Conservation (phyloP, 306 rosid genomes). For the Quercus berberidifolia region DNA sequence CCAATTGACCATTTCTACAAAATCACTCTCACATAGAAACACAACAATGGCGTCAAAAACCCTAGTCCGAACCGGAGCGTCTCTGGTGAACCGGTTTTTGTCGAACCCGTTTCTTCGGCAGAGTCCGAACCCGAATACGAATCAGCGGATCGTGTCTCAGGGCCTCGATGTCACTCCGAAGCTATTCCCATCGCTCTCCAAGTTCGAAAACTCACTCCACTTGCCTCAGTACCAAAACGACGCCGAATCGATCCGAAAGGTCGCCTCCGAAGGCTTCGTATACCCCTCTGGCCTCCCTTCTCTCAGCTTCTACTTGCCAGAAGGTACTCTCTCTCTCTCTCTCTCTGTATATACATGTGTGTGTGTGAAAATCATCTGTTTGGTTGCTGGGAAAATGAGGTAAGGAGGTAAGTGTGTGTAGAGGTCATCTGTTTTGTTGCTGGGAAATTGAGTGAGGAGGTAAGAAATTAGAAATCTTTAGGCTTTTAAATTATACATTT, state of each 20-base stretch:
- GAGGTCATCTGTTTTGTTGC: too few species aligned
- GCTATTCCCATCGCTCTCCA: slow-evolving; percentile 58
- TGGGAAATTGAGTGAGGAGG: too few species aligned
- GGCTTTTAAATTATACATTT: too few species aligned
- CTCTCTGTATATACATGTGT: too few species aligned
- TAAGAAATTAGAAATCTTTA: too few species aligned
- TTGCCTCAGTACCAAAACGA: slow-evolving; percentile 51
- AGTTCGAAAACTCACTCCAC: slow-evolving; percentile 30
- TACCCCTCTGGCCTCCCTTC: slow-evolving; percentile 80
- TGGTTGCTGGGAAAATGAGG: too few species aligned
- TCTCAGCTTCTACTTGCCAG: slow-evolving; percentile 75
- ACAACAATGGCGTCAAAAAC: slow-evolving; percentile 73
- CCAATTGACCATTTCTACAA: not conserved
- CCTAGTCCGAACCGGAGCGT: slow-evolving; percentile 57
- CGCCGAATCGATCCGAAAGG: slow-evolving; percentile 32
- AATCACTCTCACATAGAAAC: not conserved
- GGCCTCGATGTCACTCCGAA: slow-evolving; percentile 43
- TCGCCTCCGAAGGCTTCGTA: slow-evolving; percentile 34
- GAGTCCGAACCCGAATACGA: slow-evolving; percentile 10
- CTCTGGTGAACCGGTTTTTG: slow-evolving; percentile 45
- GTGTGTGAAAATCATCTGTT: too few species aligned
- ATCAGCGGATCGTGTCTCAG: slow-evolving; percentile 22
- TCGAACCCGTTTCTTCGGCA: slow-evolving; percentile 40
- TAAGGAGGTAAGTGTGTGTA: too few species aligned
- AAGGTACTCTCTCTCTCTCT: slow-evolving; percentile 44